Conservation (phyloP, 1,139 yeast genomes). For the Protomyces macrosporus region DNA sequence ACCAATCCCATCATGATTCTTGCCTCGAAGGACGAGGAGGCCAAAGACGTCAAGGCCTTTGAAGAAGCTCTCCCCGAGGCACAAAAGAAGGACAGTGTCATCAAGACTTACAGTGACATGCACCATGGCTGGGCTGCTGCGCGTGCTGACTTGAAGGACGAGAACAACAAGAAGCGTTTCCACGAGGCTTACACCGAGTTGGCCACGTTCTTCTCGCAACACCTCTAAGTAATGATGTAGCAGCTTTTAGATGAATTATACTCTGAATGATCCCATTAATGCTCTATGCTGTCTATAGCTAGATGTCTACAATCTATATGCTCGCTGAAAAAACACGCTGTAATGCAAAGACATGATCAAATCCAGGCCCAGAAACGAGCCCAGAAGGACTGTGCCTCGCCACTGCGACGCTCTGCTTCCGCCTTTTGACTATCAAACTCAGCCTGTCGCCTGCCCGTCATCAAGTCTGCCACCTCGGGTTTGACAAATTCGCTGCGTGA, state of each 20-base stretch:
- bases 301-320: neutral
- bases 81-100: conserved; percentile 22
- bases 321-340: neutral
- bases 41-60: conserved; percentile 26
- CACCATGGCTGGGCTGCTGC: conserved; percentile 33
- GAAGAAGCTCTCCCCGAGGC: conserved; percentile 8
- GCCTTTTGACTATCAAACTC: neutral
- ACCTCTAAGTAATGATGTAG: neutral
- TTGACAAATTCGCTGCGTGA: conserved; percentile 42
- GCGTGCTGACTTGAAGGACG: conserved; percentile 31
- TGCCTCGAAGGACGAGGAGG: conserved; percentile 30
- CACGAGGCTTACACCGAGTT: conserved; percentile 30
- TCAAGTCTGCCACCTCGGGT: conserved; percentile 46
- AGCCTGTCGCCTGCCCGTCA: conserved; percentile 2
- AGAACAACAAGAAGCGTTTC: conserved; percentile 30
- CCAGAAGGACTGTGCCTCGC: neutral
- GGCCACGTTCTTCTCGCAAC: conserved; percentile 29
- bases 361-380: neutral
- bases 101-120: conserved; percentile 31
- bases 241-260: too few species aligned
- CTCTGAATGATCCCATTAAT: too few species aligned
- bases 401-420: neutral
- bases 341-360: neutral
- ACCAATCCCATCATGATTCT: conserved; percentile 31
- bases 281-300: too few species aligned